Evolutionary conservation across 257 asterid species (phyloP).

Genomic region (Solanum habrochaites): DNA sequence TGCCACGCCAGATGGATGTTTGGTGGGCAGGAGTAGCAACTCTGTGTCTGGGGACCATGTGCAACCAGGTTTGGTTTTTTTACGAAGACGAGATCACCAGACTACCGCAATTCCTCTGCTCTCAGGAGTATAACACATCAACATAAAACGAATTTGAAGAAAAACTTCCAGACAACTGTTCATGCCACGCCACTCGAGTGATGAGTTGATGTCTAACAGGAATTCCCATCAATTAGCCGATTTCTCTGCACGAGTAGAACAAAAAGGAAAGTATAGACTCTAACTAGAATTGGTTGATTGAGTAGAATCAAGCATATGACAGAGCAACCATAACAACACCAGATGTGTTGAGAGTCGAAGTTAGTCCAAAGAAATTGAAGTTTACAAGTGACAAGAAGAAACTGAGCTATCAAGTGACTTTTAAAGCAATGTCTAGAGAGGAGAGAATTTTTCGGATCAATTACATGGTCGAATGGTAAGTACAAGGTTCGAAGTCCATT

Average conservation of each 20-base stretch:
- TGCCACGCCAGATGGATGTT: background rate
- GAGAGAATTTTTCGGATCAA: slow-evolving; percentile 46
- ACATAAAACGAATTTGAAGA: background rate
- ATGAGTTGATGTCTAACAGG: background rate
- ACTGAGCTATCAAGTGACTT: slow-evolving; percentile 43
- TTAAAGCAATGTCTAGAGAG: slow-evolving; percentile 7
- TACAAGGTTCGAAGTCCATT: slow-evolving; percentile 56
- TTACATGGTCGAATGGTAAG: slow-evolving; percentile 14
- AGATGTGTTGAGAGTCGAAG: slow-evolving; percentile 26
- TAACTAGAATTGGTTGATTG: background rate
- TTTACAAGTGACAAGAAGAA: slow-evolving; percentile 34
- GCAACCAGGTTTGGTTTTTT: background rate
- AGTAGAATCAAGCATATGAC: background rate
- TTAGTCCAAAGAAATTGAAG: slow-evolving; percentile 42
- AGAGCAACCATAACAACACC: background rate
- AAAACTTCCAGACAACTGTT: background rate
- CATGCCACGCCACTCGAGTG: background rate
- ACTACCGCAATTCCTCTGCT: background rate
- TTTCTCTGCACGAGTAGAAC: background rate
- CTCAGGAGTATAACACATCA: background rate
- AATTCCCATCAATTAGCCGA: background rate
- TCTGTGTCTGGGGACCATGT: background rate
- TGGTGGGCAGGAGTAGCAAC: background rate
- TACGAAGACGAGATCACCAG: background rate
- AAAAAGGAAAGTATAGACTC: background rate